Conservation (phyloP, 345 rosid genomes). For the Citrus reticulata region DNA sequence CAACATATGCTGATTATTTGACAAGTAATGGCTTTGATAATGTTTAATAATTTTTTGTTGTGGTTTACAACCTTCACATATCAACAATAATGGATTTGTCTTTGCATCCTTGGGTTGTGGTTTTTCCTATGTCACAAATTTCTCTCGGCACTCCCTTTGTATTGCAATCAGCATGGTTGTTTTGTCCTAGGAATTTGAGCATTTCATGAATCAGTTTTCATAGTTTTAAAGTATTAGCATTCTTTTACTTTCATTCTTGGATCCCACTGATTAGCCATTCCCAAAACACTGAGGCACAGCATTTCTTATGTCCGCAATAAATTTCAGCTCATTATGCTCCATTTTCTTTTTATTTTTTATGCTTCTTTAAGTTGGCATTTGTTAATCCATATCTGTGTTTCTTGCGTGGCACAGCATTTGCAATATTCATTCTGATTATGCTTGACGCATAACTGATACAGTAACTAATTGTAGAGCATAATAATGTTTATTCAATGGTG, state of each 20-base stretch:
- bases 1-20: not conserved
- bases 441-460: not conserved
- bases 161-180: not conserved
- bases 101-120: not conserved
- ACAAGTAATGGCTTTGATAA: not conserved
- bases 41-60: not conserved
- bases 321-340: not conserved
- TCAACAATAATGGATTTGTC: not conserved
- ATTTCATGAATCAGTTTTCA: not conserved
- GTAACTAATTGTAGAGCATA: conserved; percentile 2
- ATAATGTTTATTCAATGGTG: conserved; percentile 17
- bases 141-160: too few species aligned
- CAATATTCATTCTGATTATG: not conserved
- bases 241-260: not conserved
- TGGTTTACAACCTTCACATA: not conserved
- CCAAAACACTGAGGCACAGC: too few species aligned
- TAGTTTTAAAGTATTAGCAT: not conserved
- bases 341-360: too few species aligned
- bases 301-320: not conserved
- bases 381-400: not conserved
- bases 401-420: not conserved
- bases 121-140: not conserved
- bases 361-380: not conserved
- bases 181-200: not conserved
- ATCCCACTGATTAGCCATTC: not conserved